Evolutionary conservation across 345 rosid species (phyloP).

Genomic region (Cardamine chenopodiifolia): DNA sequence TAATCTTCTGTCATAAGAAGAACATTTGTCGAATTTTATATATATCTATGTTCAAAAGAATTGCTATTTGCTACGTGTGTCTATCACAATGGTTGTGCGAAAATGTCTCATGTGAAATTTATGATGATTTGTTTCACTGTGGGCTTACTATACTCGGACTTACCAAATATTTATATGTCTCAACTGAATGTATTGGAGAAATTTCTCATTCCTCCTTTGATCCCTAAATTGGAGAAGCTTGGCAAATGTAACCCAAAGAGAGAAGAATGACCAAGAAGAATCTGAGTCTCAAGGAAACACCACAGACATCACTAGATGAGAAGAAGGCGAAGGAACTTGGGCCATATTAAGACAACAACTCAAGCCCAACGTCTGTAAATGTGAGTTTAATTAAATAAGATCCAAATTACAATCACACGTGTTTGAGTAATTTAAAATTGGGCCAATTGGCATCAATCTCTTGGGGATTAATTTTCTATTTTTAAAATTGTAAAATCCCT

Average conservation of each 20-base stretch:
- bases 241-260: not conserved
- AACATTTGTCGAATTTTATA: too few relatives aligned
- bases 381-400: not conserved
- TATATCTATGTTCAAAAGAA: too few relatives aligned
- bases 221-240: not conserved
- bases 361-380: constrained; percentile 15
- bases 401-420: not conserved
- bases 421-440: not conserved
- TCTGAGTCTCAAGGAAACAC: not conserved
- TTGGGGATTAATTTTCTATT: too few relatives aligned
- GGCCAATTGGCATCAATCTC: not conserved
- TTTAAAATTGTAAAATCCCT: too few relatives aligned
- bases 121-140: not conserved
- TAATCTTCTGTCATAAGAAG: not conserved
- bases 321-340: not conserved
- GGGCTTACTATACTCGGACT: not conserved
- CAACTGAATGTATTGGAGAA: not conserved
- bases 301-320: not conserved
- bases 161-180: too few relatives aligned
- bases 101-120: not conserved
- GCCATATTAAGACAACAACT: not conserved
- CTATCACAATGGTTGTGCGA: too few relatives aligned
- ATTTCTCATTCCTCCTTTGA: not conserved
- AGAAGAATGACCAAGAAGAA: not conserved
- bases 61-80: too few relatives aligned